Evolutionary conservation across 306 rosid species (phyloP).

Genomic region (Betula pendula): DNA sequence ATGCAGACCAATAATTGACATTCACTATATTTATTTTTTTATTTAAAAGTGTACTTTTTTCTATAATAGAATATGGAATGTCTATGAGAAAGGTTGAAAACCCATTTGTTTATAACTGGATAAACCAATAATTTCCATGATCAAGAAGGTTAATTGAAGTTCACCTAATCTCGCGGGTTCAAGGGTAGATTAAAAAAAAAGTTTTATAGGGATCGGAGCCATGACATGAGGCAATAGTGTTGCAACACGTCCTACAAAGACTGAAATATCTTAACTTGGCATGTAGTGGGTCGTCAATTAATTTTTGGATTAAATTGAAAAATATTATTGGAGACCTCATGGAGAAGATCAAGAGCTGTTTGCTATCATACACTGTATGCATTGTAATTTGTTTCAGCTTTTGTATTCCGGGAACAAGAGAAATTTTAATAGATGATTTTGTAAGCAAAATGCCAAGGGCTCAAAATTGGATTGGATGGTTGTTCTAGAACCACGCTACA

Average conservation of each 20-base stretch:
- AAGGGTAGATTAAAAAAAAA: slow-evolving; percentile 24
- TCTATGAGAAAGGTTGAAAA: slow-evolving; percentile 17
- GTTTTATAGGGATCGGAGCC: slow-evolving; percentile 52
- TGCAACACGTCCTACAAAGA: slow-evolving; percentile 31
- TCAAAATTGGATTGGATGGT: slow-evolving; percentile 21
- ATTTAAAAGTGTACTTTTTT: slow-evolving; percentile 2
- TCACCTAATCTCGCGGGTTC: slow-evolving; percentile 24
- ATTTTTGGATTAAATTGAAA: slow-evolving; percentile 22
- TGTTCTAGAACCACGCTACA: slow-evolving; percentile 27
- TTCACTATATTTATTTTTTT: not conserved
- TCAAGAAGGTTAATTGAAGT: slow-evolving; percentile 27
- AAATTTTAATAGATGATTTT: not conserved
- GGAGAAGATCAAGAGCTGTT: slow-evolving; percentile 30
- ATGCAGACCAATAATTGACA: slow-evolving; percentile 64
- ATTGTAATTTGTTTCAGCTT: not conserved
- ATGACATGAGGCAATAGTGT: slow-evolving; percentile 30
- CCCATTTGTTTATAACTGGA: slow-evolving; percentile 32
- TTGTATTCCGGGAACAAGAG: too few relatives aligned
- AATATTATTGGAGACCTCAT: slow-evolving; percentile 51
- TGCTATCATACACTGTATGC: slow-evolving; percentile 6
- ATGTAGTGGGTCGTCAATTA: slow-evolving; percentile 18
- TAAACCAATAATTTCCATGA: slow-evolving; percentile 20
- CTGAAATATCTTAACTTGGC: slow-evolving; percentile 32
- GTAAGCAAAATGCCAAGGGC: slow-evolving; percentile 8
- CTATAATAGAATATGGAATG: slow-evolving; percentile 34